Evolutionary conservation across 2,329 filamentous ascomycete genomes (phyloP).

Genomic region (Bretziella fagacearum): DNA sequence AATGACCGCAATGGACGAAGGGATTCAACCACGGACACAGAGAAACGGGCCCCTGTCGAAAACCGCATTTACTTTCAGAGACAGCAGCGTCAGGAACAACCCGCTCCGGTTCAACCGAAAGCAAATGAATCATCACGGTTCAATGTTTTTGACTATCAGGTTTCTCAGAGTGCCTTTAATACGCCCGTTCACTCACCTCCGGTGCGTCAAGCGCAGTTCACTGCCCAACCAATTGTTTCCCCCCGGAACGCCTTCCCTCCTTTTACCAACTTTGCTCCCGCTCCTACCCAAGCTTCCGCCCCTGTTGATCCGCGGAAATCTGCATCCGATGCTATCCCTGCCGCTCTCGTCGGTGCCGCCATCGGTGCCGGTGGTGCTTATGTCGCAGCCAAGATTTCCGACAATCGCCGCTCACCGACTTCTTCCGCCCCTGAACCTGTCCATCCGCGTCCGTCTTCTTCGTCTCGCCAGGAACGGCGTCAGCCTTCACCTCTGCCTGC

Average conservation of each 20-base stretch:
- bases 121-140: conserved; percentile 17
- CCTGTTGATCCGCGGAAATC: background rate
- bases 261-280: no score
- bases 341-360: background rate
- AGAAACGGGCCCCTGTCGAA: background rate
- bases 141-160: conserved; percentile 44
- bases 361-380: background rate
- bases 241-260: background rate
- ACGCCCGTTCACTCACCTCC: conserved; percentile 27
- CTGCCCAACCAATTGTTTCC: background rate
- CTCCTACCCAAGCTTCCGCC: no score
- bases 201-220: background rate
- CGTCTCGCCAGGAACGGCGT: background rate
- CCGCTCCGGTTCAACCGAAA: background rate
- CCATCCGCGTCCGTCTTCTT: background rate
- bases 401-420: background rate
- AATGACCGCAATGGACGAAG: background rate
- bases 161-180: conserved; percentile 34
- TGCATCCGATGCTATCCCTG: background rate
- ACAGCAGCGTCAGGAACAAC: background rate
- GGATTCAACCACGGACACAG: background rate
- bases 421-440: background rate
- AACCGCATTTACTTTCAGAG: background rate
- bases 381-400: background rate
- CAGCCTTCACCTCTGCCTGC: background rate